These are phyloP conservation scores for Heterobasidion parviporum DNA, from an alignment of 1,284 basidiomycete species.

Conservation along the genomic window DNA sequence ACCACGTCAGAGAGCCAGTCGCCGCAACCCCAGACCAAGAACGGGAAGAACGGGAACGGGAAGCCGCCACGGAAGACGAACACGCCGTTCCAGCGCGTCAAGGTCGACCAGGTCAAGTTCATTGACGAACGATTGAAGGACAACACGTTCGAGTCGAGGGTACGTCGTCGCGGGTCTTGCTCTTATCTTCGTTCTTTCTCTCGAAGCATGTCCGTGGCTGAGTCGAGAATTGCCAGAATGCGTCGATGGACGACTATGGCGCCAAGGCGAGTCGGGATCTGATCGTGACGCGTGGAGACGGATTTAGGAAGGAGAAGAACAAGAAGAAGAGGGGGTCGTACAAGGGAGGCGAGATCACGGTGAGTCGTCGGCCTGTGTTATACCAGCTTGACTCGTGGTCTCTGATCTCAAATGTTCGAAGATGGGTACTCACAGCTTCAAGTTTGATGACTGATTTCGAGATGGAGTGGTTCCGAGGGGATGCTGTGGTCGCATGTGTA, in stretches of 20 bases:
- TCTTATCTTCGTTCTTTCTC: conserved; percentile 7
- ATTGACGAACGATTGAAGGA: conserved; percentile 58
- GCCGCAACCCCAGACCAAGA: conserved; percentile 8
- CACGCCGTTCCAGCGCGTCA: conserved; percentile 78
- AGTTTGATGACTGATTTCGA: conserved; percentile 36
- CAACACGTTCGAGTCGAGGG: conserved; percentile 82
- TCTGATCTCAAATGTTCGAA: conserved; percentile 18
- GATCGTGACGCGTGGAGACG: conserved; percentile 88
- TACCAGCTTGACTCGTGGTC: conserved; percentile 1
- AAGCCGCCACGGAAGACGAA: conserved; percentile 36
- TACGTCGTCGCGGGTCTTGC: conserved; percentile 24
- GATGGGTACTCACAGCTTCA: conserved; percentile 82
- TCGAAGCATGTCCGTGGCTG: background rate
- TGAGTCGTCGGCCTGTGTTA: conserved; percentile 27
- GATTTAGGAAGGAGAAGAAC: conserved; percentile 98
- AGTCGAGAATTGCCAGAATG: no score
- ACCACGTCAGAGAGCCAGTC: conserved; percentile 1
- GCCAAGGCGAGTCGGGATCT: conserved; percentile 80
- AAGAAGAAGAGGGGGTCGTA: conserved; percentile 98
- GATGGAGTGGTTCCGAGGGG: no score
- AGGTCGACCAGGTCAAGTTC: conserved; percentile 54
- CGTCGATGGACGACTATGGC: conserved; percentile 71
- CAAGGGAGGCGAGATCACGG: conserved; percentile 86
- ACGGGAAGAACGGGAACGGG: conserved; percentile 18
- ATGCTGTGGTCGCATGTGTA: no score